Base-by-base conservation (phyloP, 768 basidiomycete species). In the Mycena amicta region DNA sequence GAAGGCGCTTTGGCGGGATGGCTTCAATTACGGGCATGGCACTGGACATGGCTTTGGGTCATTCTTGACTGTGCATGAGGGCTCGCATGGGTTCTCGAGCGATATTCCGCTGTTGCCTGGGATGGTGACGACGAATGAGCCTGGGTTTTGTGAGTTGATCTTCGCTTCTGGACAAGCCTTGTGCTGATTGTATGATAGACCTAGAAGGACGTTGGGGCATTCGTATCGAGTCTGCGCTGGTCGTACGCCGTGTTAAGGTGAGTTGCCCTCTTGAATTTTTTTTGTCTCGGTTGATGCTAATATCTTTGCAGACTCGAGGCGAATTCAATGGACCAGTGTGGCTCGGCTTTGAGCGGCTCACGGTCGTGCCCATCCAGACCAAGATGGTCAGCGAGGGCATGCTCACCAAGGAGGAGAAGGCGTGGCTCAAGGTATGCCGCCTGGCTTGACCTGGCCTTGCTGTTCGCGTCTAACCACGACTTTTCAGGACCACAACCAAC, bases 291-390 rank as follows among this genome's bases (percentile, higher is more conserved):
- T 31, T 45, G 23, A 50, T 46, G 49, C 54, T 66, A 43, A 51
- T 37, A 57, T 50, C 45, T 46, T 41, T 56, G 8, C 53, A 92
- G 87, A 93, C 91, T 30, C 86, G 80, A 73, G 81, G 83, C 61
- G 78, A 84, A 49, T 89, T 86, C 70, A 89, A 85, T 60, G 89
- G 88, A 26, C 79, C 86, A 65, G 75, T 83, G 25, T 98, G 93
- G 93, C 82, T 93, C 31, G 90, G 89, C 6, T 98, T 96, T 71
- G 92, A 95, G 72, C 88, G 95, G 3, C 77, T 98, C 65, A 96
- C 95, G 2, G 88, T 91, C 75, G 95, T 98, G 11, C 96, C 96
- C 3, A 97, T 98, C 67, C 90, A 95, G 72, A 90, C 91, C 2
- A 81, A 84, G 64, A 90, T 98, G 86, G 88, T 98, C 52, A 90